These are phyloP conservation scores for Stipa capillata DNA, from an alignment of 176 grass and related monocot species.

Conservation along the genomic window DNA sequence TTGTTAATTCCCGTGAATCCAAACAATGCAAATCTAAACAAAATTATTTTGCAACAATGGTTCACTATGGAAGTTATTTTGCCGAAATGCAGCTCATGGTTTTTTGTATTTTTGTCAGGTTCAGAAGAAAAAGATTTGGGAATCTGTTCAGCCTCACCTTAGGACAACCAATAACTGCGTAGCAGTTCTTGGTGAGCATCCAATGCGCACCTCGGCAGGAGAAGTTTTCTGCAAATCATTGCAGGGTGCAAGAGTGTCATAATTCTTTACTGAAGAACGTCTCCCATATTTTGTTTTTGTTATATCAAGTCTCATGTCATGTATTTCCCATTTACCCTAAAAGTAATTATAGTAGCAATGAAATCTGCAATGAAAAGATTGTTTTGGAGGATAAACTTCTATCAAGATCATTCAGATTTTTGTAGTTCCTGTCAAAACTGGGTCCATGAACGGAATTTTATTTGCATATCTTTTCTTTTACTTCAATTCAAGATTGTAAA, in stretches of 20 bases:
- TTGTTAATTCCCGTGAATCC: neutral
- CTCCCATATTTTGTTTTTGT: neutral
- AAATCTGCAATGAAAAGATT: neutral
- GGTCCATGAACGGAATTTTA: neutral
- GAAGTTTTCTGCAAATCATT: constrained; percentile 60
- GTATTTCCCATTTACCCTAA: neutral
- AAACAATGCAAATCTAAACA: neutral
- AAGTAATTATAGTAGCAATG: constrained; percentile 1
- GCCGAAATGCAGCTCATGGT: constrained; percentile 3
- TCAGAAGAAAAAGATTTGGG: constrained; percentile 98
- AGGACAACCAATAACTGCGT: constrained; percentile 57
- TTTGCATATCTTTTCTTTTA: neutral
- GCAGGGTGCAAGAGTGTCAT: constrained; percentile 80
- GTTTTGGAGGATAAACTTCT: neutral
- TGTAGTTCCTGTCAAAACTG: neutral
- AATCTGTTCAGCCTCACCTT: constrained; percentile 83
- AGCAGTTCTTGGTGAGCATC: constrained; percentile 45
- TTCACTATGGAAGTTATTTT: neutral
- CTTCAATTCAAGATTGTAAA: neutral
- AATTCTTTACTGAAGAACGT: constrained; percentile 9
- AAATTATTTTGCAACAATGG: neutral
- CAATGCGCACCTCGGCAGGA: constrained; percentile 72
- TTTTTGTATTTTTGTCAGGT: constrained; percentile 34
- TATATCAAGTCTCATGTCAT: neutral
- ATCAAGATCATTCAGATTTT: neutral